Evolutionary conservation across 1,139 yeast genomes (phyloP).

Genomic region (Torulaspora pretoriensis): DNA sequence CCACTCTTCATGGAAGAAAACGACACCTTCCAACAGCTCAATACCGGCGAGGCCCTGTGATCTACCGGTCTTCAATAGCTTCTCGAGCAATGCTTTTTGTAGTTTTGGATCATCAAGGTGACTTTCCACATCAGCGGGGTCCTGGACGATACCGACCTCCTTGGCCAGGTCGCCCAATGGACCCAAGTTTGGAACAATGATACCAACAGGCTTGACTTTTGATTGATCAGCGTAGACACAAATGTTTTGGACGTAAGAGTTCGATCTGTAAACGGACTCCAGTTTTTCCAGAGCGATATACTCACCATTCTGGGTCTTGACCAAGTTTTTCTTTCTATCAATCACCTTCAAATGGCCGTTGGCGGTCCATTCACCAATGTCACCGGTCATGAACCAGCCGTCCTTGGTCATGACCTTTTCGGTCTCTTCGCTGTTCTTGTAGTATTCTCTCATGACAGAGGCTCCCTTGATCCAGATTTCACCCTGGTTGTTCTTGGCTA

Average conservation of each 20-base stretch:
- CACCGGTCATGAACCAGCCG: slow-evolving; percentile 93
- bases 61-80: slow-evolving; percentile 71
- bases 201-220: slow-evolving; percentile 87
- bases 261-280: slow-evolving; percentile 82
- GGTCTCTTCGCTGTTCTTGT: slow-evolving; percentile 80
- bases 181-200: slow-evolving; percentile 74
- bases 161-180: slow-evolving; percentile 59
- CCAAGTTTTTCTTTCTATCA: slow-evolving; percentile 94
- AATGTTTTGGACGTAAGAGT: slow-evolving; percentile 67
- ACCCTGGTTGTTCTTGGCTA: slow-evolving; percentile 89
- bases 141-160: slow-evolving; percentile 48
- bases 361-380: slow-evolving; percentile 88
- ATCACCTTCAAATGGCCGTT: slow-evolving; percentile 77
- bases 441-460: slow-evolving; percentile 72
- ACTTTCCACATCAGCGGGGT: slow-evolving; percentile 48
- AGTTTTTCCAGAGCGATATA: slow-evolving; percentile 94
- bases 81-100: slow-evolving; percentile 49
- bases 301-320: slow-evolving; percentile 95
- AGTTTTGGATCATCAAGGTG: slow-evolving; percentile 58
- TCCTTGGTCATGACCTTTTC: slow-evolving; percentile 69
- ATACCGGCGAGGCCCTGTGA: slow-evolving; percentile 79
- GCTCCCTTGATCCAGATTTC: slow-evolving; percentile 80
- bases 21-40: slow-evolving; percentile 77
- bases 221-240: slow-evolving; percentile 90
- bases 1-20: slow-evolving; percentile 88